Base-by-base conservation (phyloP, 495 filamentous ascomycete species). In the Echria macrotheca region DNA sequence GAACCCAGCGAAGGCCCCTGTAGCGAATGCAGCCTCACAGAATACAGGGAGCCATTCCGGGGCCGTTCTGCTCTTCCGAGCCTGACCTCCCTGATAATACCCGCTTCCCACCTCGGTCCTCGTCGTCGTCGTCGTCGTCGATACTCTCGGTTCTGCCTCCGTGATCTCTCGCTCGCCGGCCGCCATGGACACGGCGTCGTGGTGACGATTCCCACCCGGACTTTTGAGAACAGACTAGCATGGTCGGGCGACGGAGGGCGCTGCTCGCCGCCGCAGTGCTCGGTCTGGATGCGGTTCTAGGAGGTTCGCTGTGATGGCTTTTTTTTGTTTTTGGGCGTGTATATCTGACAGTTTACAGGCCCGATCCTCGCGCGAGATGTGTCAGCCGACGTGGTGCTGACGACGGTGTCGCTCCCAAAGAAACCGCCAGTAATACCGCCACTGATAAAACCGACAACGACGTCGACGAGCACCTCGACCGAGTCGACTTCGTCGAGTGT, bases 261-360 rank as follows among this genome's bases (percentile, higher is more conserved):
- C 54, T 68, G 57, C 58, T 64, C 18, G 60, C 55, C 12, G 19
- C 60, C 50, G 65, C 60, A 56, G 63, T 59, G 46, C 57, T 66
- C 44, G 56, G 58, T 39, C 28, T 65, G 41, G 56, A 66, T 26
- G 44, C 33, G 33, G 56, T 50, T 18, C 37, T 51, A 2, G 58
- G 57, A 59, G 65, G 65, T 66, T 26, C 26, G 42, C 42, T 28
- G 17, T 25, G 18, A 18, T 40, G 7, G 9, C 15, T 24, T 19
- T 2, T 19, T 4, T 17, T 5, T 25, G 5, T 6, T n/a, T 4
- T 7, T 10, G 33, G 21, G 14, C 23, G 22, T 17, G 11, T 25
- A 17, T 32, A 12, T 14, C 35, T 48, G 25, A 48, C 46, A 6
- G 14, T 23, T 12, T 19, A 9, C 18, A 50, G 47, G 47, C 17